Evolutionary conservation across 2,329 filamentous ascomycete species (phyloP).

Genomic region (Diaporthe velutina): DNA sequence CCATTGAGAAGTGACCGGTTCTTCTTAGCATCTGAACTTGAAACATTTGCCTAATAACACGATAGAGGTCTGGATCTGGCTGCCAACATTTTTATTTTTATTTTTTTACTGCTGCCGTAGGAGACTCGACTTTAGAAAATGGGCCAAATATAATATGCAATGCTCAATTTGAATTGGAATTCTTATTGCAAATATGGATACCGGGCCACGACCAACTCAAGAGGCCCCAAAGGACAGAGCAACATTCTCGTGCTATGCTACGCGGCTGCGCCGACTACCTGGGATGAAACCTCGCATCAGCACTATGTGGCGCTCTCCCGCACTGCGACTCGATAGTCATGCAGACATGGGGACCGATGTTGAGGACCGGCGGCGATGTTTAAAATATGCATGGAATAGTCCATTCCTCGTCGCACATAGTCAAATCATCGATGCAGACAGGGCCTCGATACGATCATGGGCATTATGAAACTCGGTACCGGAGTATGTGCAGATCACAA

Average conservation of each 20-base stretch:
- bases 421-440: neutral
- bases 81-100: neutral
- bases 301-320: no score
- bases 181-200: neutral
- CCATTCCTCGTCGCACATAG: neutral
- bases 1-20: neutral
- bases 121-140: neutral
- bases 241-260: neutral
- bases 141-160: neutral
- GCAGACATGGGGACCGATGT: neutral
- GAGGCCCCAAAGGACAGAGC: neutral
- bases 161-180: neutral
- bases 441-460: neutral
- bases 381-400: neutral
- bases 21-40: neutral
- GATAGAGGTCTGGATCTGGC: neutral
- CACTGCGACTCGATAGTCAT: neutral
- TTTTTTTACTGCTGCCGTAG: neutral
- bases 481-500: neutral
- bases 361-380: neutral
- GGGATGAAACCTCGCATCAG: neutral
- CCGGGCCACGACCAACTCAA: neutral
- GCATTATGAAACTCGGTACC: conserved; percentile 6
- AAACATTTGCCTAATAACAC: neutral
- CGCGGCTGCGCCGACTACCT: no score